Evolutionary conservation across 441 rosid species (phyloP), one percentile per base, ranked within the genome.

Genomic region (Breynia disticha): DNA sequence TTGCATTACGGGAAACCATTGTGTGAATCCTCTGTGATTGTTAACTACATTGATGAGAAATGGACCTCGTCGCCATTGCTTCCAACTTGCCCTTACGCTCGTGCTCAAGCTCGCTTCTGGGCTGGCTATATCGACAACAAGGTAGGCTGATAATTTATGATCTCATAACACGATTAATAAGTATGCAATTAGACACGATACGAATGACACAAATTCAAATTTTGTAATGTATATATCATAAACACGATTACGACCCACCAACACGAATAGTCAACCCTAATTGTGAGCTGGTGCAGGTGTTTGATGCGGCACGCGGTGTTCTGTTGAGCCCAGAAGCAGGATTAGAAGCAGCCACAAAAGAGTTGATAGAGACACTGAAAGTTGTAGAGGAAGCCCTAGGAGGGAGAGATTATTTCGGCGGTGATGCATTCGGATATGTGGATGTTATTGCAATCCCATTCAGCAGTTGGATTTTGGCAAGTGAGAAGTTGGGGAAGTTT

Each of bases 21-120:
- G n/a, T 66, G 66, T 14, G 87, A 81, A 56, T 81, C 83, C 1
- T 28, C 64, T 15, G 22, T 76, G 52, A 77, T 78, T 15, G 78
- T 78, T 15, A 18, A 21, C 52, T 78, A 76, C 65, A 70, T 81
- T 1, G 82, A 78, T 5, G 82, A 76, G 71, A 69, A 68, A 46
- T 81, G 82, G 84, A 52, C 82, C 32, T 66, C 77, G 0, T 77
- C 76, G 1, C 57, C 82, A 1, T 48, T 81, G 67, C 79, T 79
- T 57, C 79, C 82, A n/a, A 11, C 79, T 14, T 70, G 64, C 19
- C 22, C 87, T 0, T 76, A 60, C 20, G 78, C 21, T 2, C 57
- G 75, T 0, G 73, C 85, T 32, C 74, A 68, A 48, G 84, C 79
- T 7, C 70, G 79, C 18, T 82, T 79, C 61, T 79, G 84, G 88